These are phyloP conservation scores for Boletus sp. DNA, from an alignment of 768 basidiomycete genomes.

Conservation along the genomic window DNA sequence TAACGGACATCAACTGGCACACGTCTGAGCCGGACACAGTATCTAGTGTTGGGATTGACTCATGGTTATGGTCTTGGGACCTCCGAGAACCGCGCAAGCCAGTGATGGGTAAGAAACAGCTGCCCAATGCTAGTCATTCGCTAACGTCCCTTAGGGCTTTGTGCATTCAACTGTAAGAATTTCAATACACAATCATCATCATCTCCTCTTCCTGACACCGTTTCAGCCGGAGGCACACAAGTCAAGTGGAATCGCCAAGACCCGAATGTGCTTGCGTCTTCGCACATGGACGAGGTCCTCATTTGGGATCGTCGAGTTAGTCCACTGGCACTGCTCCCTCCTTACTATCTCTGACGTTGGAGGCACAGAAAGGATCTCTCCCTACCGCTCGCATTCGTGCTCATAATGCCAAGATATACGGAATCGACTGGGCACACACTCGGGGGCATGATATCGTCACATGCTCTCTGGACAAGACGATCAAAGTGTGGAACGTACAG, in stretches of 20 bases:
- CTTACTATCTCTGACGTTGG: constrained; percentile 3
- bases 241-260: constrained; percentile 96
- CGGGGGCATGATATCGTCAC: constrained; percentile 80
- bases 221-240: constrained; percentile 80
- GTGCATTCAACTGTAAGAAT: constrained; percentile 51
- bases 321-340: constrained; percentile 1
- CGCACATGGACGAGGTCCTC: constrained; percentile 80
- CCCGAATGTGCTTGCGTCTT: constrained; percentile 81
- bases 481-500: constrained; percentile 72
- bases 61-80: constrained; percentile 96
- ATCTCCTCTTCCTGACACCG: neutral
- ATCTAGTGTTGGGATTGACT: constrained; percentile 88
- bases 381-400: constrained; percentile 73
- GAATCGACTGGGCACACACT: constrained; percentile 91
- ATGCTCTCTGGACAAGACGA: constrained; percentile 90
- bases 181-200: neutral
- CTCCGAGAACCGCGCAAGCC: constrained; percentile 67
- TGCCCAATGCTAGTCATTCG: neutral
- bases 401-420: constrained; percentile 91
- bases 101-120: constrained; percentile 48
- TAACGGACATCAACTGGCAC: constrained; percentile 99
- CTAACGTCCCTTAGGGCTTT: constrained; percentile 40
- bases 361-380: constrained; percentile 76
- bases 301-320: constrained; percentile 93
- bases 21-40: constrained; percentile 80